Percentiles rank a stretch among this genome's conserved stretches.
phyloP scores from a whole-genome alignment of 1,284 basidiomycete genomes.

The Ceratorhiza oryzae-sativae region DNA sequence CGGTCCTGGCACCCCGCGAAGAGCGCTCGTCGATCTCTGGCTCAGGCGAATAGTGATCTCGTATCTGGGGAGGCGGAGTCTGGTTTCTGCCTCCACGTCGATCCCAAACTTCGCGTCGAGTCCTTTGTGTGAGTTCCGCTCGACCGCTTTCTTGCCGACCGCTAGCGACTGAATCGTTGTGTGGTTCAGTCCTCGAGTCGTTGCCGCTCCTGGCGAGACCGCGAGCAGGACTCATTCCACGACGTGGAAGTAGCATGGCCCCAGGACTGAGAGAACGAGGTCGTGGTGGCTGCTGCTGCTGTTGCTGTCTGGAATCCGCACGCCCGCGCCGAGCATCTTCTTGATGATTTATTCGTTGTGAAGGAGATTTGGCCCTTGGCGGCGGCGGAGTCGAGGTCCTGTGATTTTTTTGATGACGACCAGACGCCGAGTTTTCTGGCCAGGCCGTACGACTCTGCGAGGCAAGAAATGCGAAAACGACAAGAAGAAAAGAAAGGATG shows the following conservation, averaged over 20 bases:
- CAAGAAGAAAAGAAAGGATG: slow-evolving; percentile 31
- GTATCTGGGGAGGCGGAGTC: not conserved
- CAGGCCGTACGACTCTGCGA: slow-evolving; percentile 24
- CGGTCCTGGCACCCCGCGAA: not conserved
- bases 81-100: not conserved
- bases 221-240: slow-evolving; percentile 32
- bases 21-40: not conserved
- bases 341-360: not conserved
- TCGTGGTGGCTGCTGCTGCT: not conserved
- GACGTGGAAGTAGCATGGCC: slow-evolving; percentile 32
- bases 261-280: slow-evolving; percentile 30
- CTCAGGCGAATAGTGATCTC: slow-evolving; percentile 22
- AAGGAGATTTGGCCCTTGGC: not conserved
- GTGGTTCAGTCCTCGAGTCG: slow-evolving; percentile 9
- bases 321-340: slow-evolving; percentile 1
- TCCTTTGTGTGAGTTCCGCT: not conserved
- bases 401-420: not conserved
- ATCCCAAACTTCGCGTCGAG: slow-evolving; percentile 15
- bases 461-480: slow-evolving; percentile 18
- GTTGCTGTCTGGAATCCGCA: slow-evolving; percentile 1
- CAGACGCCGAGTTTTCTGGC: slow-evolving; percentile 18
- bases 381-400: slow-evolving; percentile 11
- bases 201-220: slow-evolving; percentile 22
- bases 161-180: not conserved
- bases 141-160: not conserved